Base-by-base conservation (phyloP, 2,329 filamentous ascomycete species). In the Ilyonectria sp. region DNA sequence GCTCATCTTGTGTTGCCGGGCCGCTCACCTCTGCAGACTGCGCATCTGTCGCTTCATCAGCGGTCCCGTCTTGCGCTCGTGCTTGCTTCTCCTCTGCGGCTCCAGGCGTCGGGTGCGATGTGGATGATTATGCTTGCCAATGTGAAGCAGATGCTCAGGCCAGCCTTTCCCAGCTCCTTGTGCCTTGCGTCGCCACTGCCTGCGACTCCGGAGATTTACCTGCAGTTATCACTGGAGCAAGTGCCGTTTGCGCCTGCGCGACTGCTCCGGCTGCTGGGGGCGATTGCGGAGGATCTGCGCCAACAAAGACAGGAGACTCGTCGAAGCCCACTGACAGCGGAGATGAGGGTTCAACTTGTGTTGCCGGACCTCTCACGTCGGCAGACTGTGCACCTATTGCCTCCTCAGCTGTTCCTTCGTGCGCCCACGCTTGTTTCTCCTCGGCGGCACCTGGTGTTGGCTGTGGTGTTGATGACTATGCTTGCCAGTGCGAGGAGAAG, bases 381-480 rank as follows among this genome's bases (percentile, higher is more conserved):
- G 44, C 69, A 2, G 66, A 76, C 64, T 78, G 76, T 43, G 75
- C 65, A 1, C 60, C 74, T n/a, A 69, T 78, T 6, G 76, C 75
- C 6, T 66, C 67, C 17, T 69, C 74, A 8, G 75, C 73, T n/a
- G 69, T 78, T n/a, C 76, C 76, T 4, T 60, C 67, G 6, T 78
- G 76, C 52, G 76, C 76, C 19, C 72, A 76, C 35, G 47, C 67
- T 11, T 79, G 77, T 68, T 79, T 79, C 67, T 61, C 68, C 2
- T 73, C 71, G 6, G 71, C 70, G 9, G 75, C 74, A 4, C 76
- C 77, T 1, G 58, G 61, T 1, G 72, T 78, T 6, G 73, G 74
- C 10, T 79, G 77, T 65, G 69, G 65, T 21, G 67, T 71, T 11
- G 56, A 69, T 31, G 76, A 79, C 68, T 79, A 74, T 44, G 65